These are phyloP conservation scores for Microdochium nivale DNA, from an alignment of 2,329 filamentous ascomycete genomes.

Conservation along the genomic window DNA sequence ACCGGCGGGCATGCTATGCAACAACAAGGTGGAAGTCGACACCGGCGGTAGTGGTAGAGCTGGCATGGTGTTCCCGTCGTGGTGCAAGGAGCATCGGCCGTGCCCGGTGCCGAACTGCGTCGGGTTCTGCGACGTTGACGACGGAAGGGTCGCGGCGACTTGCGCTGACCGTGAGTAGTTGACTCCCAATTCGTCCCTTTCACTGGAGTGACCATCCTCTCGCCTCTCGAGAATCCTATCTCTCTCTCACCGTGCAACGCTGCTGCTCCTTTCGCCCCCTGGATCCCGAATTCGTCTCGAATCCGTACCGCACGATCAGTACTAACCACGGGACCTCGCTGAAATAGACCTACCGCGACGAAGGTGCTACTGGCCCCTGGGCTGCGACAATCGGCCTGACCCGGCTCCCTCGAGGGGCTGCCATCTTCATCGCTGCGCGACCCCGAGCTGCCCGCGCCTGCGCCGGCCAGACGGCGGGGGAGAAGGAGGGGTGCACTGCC, in stretches of 20 bases:
- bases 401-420: background rate
- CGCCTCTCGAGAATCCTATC: background rate
- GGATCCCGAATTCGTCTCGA: too few relatives aligned
- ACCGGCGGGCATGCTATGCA: conserved; percentile 5
- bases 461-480: background rate
- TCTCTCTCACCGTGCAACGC: background rate
- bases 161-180: conserved; percentile 11
- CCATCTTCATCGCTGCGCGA: conserved; percentile 6
- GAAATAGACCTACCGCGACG: background rate
- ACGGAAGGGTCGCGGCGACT: conserved; percentile 3
- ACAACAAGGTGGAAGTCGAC: conserved; percentile 7
- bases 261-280: too few relatives aligned
- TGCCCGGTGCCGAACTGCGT: conserved; percentile 7
- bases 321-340: too few relatives aligned
- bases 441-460: conserved; percentile 4
- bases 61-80: background rate
- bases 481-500: conserved; percentile 1
- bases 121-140: conserved; percentile 4
- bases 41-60: conserved; percentile 3
- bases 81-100: conserved; percentile 10
- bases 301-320: too few relatives aligned
- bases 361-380: background rate
- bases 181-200: background rate
- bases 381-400: background rate
- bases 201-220: background rate